phyloP scores from a whole-genome alignment of 1,284 basidiomycete species.

The Ceratobasidium sp. region DNA sequence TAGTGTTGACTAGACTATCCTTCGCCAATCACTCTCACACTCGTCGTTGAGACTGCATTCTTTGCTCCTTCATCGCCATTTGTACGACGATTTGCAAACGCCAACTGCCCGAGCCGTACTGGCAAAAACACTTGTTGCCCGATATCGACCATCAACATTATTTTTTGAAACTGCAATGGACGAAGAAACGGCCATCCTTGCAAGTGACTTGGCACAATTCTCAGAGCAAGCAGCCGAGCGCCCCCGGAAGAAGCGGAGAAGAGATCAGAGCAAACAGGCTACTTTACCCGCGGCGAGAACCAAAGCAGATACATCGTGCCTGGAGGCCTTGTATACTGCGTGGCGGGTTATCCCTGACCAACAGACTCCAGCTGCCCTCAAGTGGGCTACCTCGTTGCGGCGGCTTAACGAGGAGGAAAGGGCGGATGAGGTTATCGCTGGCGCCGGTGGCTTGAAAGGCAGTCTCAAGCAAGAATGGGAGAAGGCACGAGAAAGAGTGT shows the following conservation, averaged over 20 bases:
- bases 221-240: background rate
- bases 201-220: background rate
- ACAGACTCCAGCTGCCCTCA: slow-evolving; percentile 2
- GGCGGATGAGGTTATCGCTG: background rate
- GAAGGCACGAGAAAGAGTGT: background rate
- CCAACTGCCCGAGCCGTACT: background rate
- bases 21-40: slow-evolving; percentile 58
- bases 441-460: slow-evolving; percentile 27
- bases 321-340: slow-evolving; percentile 16
- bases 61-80: slow-evolving; percentile 24
- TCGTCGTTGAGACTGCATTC: slow-evolving; percentile 31
- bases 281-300: background rate
- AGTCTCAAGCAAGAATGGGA: slow-evolving; percentile 28
- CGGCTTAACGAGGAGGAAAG: background rate
- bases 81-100: slow-evolving; percentile 18
- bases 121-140: slow-evolving; percentile 3
- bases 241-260: background rate
- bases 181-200: background rate
- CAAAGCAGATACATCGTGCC: background rate
- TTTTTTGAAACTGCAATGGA: slow-evolving; percentile 26
- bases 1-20: slow-evolving; percentile 51
- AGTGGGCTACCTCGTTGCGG: slow-evolving; percentile 9
- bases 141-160: slow-evolving; percentile 18
- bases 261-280: background rate
- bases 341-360: slow-evolving; percentile 35